Evolutionary conservation across 352 stramenopile species (phyloP).

Genomic region (Globisporangium spiculum): DNA sequence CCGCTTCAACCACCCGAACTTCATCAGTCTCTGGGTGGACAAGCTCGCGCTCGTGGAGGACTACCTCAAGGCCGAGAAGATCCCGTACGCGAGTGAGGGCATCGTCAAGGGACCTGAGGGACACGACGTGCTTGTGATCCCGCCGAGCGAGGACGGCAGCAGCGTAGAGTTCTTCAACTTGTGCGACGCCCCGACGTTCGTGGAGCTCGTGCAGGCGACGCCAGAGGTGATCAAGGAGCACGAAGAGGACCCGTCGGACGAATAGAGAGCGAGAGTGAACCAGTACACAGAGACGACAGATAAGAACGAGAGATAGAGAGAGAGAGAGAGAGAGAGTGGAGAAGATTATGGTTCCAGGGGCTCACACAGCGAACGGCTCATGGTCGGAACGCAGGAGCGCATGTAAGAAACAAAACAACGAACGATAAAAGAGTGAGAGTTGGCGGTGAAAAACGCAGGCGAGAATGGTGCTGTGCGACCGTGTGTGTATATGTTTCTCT

Average conservation of each 20-base stretch:
- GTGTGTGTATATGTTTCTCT: background rate
- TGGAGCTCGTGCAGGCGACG: constrained; percentile 81
- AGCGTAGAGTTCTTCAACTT: constrained; percentile 83
- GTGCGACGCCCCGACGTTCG: constrained; percentile 72
- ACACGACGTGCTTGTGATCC: constrained; percentile 66
- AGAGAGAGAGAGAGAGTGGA: background rate
- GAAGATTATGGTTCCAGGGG: background rate
- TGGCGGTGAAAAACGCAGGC: background rate
- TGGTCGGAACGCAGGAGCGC: background rate
- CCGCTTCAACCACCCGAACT: constrained; percentile 76
- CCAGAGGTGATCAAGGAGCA: constrained; percentile 74
- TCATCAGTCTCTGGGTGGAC: constrained; percentile 84
- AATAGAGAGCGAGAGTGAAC: constrained; percentile 7
- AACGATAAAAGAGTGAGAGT: background rate
- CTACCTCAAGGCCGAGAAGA: constrained; percentile 64
- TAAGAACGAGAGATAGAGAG: background rate
- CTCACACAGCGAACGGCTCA: background rate
- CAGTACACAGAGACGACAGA: background rate
- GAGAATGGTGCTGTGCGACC: background rate
- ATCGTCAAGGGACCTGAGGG: constrained; percentile 60
- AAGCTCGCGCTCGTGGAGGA: constrained; percentile 60
- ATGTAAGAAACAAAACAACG: constrained; percentile 1
- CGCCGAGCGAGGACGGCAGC: constrained; percentile 42
- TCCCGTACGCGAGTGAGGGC: constrained; percentile 53
- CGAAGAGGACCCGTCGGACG: constrained; percentile 23